phyloP scores from a whole-genome alignment of 1,284 basidiomycete genomes.

The Rugosomyces carneus region DNA sequence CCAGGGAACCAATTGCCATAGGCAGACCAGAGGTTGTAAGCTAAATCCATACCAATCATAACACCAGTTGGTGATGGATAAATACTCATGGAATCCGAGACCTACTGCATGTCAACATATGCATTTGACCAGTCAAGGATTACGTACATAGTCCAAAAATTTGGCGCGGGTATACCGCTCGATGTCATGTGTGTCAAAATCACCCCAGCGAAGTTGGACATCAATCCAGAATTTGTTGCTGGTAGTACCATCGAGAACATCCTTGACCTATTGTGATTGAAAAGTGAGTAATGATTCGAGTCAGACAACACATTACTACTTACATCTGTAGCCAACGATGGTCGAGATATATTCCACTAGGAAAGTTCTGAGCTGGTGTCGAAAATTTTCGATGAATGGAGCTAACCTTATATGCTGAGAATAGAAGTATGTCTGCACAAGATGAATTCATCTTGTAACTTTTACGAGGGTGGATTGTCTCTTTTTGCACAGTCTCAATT shows the following conservation, averaged over 20 bases:
- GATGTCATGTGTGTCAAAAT: conserved; percentile 98
- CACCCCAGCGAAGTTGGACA: conserved; percentile 97
- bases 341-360: conserved; percentile 95
- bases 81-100: conserved; percentile 94
- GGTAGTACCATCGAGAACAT: conserved; percentile 94
- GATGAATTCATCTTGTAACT: conserved; percentile 99
- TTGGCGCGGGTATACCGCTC: conserved; percentile 97
- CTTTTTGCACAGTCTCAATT: conserved; percentile 99
- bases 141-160: conserved; percentile 87
- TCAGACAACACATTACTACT: conserved; percentile 22
- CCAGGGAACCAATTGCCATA: conserved; percentile 99
- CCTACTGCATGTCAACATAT: conserved; percentile 35
- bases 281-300: conserved; percentile 6
- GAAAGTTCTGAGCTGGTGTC: conserved; percentile 10
- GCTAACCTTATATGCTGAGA: conserved; percentile 84
- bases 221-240: conserved; percentile 99
- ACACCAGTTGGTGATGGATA: conserved; percentile 98
- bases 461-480: conserved; percentile 98
- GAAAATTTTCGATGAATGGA: not conserved
- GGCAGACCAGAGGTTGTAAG: conserved; percentile 98
- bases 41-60: conserved; percentile 97
- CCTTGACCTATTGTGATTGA: conserved; percentile 62
- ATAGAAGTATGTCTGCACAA: conserved; percentile 93
- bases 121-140: not conserved
- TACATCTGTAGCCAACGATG: conserved; percentile 92